Evolutionary conservation across 352 stramenopile species (phyloP).

Genomic region (Phytopythium oedochilum): DNA sequence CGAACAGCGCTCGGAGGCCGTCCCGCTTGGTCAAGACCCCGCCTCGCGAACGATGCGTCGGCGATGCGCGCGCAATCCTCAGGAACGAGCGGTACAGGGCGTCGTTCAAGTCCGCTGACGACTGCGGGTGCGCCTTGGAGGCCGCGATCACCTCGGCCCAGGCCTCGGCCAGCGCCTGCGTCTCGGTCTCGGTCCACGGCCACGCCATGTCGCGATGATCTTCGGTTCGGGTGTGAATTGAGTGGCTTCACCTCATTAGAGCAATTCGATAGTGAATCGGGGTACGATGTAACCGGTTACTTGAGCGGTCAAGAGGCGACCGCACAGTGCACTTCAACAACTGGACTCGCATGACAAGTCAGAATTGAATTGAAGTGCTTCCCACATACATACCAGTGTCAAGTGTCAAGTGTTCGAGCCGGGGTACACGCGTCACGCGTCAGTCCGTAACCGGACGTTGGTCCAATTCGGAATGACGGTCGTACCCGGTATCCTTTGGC

Average conservation of each 20-base stretch:
- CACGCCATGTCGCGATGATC: not conserved
- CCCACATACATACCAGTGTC: too few relatives aligned
- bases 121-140: not conserved
- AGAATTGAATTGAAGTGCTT: not conserved
- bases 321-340: not conserved
- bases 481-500: too few relatives aligned
- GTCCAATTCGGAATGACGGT: not conserved
- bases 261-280: not conserved
- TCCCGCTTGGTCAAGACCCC: not conserved
- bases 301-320: too few relatives aligned
- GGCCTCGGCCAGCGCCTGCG: not conserved
- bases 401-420: too few relatives aligned
- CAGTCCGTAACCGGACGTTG: not conserved
- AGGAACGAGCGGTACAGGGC: not conserved
- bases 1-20: not conserved
- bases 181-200: not conserved
- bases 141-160: not conserved
- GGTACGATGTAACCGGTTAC: not conserved
- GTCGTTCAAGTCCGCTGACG: not conserved
- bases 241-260: too few relatives aligned
- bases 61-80: not conserved
- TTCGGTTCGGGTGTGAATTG: not conserved
- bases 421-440: not conserved
- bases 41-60: not conserved
- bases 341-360: not conserved